Evolutionary conservation across 2,329 filamentous ascomycete species (phyloP), one percentile per base, ranked within the genome.

Genomic region (Venturiaceae sp.): DNA sequence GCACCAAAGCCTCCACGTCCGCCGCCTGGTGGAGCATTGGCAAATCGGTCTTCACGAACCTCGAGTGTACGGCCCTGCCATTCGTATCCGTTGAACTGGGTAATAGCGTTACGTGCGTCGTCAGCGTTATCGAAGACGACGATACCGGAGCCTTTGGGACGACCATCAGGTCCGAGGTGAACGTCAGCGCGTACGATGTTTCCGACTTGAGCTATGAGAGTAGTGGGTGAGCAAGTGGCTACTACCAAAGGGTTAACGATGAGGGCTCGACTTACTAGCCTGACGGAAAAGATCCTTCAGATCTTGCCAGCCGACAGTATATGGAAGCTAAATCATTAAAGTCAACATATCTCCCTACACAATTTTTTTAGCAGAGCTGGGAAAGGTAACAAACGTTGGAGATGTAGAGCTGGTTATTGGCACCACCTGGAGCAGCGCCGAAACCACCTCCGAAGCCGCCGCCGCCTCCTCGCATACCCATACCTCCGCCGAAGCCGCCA

Each of bases 221-320:
- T 14, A 23, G 21, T 13, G n/a, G 21, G 28, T 52, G 82, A 65
- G 90, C 70, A 85, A 73, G 62, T 75, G 73, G 61, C 74, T 74
- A 78, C 65, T 63, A 66, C 41, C 37, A 39, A 19, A 55, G 50
- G 33, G 39, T 26, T 21, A 32, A 57, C 46, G 55, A 58, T 54
- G 58, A 30, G 32, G 47, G 28, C 14, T 32, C 7, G 60, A 80
- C 90, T 82, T 81, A 96, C 92, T 90, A 77, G 94, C 92, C 82
- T 96, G 92, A 70, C 94, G 89, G 82, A 99, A 99, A 65, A 99
- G 82, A 74, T 99, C 94, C 78, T 99, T 99, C 66, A 99, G 79
- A 74, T 99, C 94, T 77, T 99, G 94, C 94, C 94, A 99, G 72
- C 94, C 94, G 67, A 95, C 90, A 64, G 90, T 95, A 78, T 92